phyloP scores from a whole-genome alignment of 352 stramenopile genomes.

The Albugo laibachii region DNA sequence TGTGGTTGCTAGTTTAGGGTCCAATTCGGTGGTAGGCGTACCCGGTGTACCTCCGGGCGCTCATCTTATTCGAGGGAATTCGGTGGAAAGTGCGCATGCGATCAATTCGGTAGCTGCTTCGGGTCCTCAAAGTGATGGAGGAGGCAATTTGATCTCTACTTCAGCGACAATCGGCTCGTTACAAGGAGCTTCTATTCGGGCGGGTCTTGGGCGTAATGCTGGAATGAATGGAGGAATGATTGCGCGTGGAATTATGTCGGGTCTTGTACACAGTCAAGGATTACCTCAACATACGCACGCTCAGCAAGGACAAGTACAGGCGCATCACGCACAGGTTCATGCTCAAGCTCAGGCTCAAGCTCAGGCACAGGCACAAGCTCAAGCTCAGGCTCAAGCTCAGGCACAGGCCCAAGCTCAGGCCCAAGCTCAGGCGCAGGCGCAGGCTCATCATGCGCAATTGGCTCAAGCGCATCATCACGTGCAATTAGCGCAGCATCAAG shows the following conservation, averaged over 20 bases:
- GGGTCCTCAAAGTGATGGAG: too few species aligned
- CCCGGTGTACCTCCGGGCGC: neutral
- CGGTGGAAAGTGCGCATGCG: too few species aligned
- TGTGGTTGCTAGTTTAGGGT: neutral
- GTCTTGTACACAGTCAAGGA: constrained; percentile 22
- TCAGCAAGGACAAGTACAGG: constrained; percentile 27
- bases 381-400: constrained; percentile 9
- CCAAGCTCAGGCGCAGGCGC: constrained; percentile 14
- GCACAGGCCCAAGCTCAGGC: neutral
- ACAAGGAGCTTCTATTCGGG: constrained; percentile 2
- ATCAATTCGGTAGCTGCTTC: too few species aligned
- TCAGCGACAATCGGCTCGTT: constrained; percentile 16
- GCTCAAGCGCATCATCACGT: constrained; percentile 25
- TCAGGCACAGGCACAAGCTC: constrained; percentile 34
- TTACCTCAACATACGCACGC: constrained; percentile 32
- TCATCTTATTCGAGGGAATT: neutral
- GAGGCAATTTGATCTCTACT: too few species aligned
- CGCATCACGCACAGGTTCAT: constrained; percentile 20
- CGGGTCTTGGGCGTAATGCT: constrained; percentile 25
- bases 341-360: constrained; percentile 29
- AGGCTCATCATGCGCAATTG: constrained; percentile 42
- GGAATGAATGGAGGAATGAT: constrained; percentile 48
- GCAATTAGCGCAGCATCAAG: constrained; percentile 19
- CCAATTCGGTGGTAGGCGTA: neutral
- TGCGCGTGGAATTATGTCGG: constrained; percentile 36